phyloP scores from a whole-genome alignment of 2,329 filamentous ascomycete genomes.

The Fusarium subglutinans region DNA sequence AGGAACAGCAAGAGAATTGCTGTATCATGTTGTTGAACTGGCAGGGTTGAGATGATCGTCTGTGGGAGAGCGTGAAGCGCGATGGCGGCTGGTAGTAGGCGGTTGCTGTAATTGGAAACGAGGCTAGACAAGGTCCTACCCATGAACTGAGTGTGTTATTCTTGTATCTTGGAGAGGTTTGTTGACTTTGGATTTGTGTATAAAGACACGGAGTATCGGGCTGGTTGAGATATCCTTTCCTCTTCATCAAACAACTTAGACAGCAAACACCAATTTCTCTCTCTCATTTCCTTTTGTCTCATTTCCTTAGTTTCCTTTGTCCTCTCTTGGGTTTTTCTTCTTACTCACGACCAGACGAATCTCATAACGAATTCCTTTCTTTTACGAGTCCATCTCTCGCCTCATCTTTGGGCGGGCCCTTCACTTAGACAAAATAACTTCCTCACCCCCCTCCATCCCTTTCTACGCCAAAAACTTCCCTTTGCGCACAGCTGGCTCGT shows the following conservation, averaged over 20 bases:
- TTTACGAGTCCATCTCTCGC: conserved; percentile 18
- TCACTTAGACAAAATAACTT: conserved; percentile 46
- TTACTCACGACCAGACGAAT: conserved; percentile 28
- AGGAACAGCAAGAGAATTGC: not conserved
- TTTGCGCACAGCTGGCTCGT: conserved; percentile 51
- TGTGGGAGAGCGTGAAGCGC: conserved; percentile 22
- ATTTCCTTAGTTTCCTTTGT: conserved; percentile 43
- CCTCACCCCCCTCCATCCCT: conserved; percentile 47
- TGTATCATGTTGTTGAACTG: conserved; percentile 18
- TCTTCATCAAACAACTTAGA: conserved; percentile 38
- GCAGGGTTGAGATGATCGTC: conserved; percentile 2
- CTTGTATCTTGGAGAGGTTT: not conserved
- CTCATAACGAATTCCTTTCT: conserved; percentile 14
- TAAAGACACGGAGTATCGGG: conserved; percentile 34
- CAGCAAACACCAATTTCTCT: conserved; percentile 27
- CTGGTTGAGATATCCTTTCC: conserved; percentile 13
- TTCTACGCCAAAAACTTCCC: conserved; percentile 54
- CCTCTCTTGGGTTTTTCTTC: conserved; percentile 36
- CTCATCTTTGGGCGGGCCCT: conserved; percentile 36
- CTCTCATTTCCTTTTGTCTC: conserved; percentile 37
- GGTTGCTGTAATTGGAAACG: conserved; percentile 42
- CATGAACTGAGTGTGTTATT: not conserved
- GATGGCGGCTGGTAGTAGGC: conserved; percentile 32
- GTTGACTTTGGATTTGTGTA: conserved; percentile 31
- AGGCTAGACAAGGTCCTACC: conserved; percentile 30